phyloP scores from a whole-genome alignment of 495 filamentous ascomycete species.

The Hapsidospora chrysogenum region DNA sequence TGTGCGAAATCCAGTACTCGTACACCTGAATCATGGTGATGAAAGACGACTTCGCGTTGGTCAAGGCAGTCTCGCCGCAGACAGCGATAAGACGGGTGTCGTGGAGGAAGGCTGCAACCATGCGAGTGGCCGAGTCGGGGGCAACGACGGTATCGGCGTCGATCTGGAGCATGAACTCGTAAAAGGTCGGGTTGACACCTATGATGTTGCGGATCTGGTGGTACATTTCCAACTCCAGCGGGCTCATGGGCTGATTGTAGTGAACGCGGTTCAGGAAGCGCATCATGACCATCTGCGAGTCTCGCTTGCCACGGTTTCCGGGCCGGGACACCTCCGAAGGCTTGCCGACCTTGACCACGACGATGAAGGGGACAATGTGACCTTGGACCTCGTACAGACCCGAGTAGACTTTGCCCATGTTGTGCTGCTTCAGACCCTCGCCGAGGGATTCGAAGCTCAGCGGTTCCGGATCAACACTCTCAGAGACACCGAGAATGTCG shows the following conservation, averaged over 20 bases:
- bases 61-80: constrained; percentile 87
- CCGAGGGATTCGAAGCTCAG: constrained; percentile 94
- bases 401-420: constrained; percentile 98
- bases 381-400: constrained; percentile 95
- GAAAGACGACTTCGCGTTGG: constrained; percentile 82
- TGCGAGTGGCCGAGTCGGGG: constrained; percentile 76
- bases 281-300: constrained; percentile 97
- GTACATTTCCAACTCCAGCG: constrained; percentile 94
- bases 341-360: constrained; percentile 94
- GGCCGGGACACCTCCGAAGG: constrained; percentile 92
- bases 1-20: constrained; percentile 99
- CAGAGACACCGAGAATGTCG: constrained; percentile 89
- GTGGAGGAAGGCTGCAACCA: constrained; percentile 79
- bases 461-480: constrained; percentile 88
- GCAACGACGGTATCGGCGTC: constrained; percentile 95
- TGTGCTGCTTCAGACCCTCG: constrained; percentile 93
- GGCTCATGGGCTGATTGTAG: constrained; percentile 90
- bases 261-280: constrained; percentile 96
- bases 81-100: constrained; percentile 85
- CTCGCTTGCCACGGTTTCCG: constrained; percentile 97
- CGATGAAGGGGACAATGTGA: constrained; percentile 94
- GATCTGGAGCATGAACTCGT: constrained; percentile 93
- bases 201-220: constrained; percentile 99
- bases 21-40: constrained; percentile 99
- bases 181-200: constrained; percentile 94